These are phyloP conservation scores for Solidago caesia DNA, from an alignment of 129 eudicot species.

Conservation along the genomic window DNA sequence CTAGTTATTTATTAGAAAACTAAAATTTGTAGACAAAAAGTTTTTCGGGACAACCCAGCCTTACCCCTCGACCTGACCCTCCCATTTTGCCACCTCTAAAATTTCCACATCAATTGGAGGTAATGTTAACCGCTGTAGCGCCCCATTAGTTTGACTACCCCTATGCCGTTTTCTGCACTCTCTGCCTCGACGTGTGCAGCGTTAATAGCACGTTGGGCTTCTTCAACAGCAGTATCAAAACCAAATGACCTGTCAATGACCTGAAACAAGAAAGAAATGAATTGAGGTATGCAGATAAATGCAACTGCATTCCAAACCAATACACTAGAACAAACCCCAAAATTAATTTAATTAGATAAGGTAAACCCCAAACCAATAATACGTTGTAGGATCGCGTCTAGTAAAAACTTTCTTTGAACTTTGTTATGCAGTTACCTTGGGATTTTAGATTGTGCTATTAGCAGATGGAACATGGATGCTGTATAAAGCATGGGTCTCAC, in stretches of 20 bases:
- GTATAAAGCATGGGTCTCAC: no score
- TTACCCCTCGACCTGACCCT: not conserved
- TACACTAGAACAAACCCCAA: not conserved
- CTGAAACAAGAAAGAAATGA: conserved; percentile 42
- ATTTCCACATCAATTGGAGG: conserved; percentile 2
- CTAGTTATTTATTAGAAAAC: not conserved
- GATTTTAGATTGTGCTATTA: no score
- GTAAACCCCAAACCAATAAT: not conserved
- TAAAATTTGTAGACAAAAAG: not conserved
- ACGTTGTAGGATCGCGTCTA: not conserved
- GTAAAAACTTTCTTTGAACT: not conserved
- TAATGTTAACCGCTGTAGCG: conserved; percentile 74
- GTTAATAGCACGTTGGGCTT: conserved; percentile 95
- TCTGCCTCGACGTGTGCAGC: conserved; percentile 97
- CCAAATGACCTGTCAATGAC: conserved; percentile 94
- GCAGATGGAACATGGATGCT: no score
- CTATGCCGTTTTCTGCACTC: conserved; percentile 87
- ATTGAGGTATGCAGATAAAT: conserved; percentile 3
- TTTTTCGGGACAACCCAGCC: not conserved
- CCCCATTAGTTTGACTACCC: conserved; percentile 94
- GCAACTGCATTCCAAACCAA: not conserved
- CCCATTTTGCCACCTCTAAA: not conserved
- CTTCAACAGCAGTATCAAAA: conserved; percentile 98
- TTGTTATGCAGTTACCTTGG: not conserved
- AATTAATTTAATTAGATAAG: not conserved